Evolutionary conservation across 805 yeast species (phyloP).

Genomic region (Candida khao-thaluensis): DNA sequence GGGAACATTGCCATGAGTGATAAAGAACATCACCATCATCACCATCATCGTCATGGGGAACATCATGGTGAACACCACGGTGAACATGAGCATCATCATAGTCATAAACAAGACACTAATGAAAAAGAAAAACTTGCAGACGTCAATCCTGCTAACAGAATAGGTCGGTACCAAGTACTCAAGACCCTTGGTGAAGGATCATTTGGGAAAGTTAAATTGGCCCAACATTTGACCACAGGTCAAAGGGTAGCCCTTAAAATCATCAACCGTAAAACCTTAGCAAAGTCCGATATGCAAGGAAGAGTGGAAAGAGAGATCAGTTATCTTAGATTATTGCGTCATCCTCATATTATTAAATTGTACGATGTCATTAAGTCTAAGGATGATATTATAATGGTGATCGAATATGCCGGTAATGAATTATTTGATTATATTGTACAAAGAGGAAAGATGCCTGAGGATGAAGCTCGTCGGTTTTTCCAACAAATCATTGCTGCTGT

Average conservation of each 20-base stretch:
- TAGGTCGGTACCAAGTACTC: conserved; percentile 91
- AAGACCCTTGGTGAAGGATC: conserved; percentile 96
- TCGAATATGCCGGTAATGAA: conserved; percentile 96
- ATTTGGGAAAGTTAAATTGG: conserved; percentile 92
- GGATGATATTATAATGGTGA: conserved; percentile 96
- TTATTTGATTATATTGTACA: conserved; percentile 94
- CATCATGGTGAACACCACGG: conserved; percentile 3
- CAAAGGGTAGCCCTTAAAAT: conserved; percentile 91
- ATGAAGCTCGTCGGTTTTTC: conserved; percentile 88
- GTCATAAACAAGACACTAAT: conserved; percentile 1
- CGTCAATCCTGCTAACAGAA: conserved; percentile 45
- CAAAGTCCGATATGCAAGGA: conserved; percentile 96
- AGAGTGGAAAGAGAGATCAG: conserved; percentile 93
- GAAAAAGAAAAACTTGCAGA: conserved; percentile 23
- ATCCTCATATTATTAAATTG: conserved; percentile 93
- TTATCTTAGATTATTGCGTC: conserved; percentile 81
- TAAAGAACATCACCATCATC: conserved; percentile 11
- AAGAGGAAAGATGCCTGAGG: conserved; percentile 87
- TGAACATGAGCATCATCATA: conserved; percentile 7
- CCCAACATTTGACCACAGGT: conserved; percentile 86
- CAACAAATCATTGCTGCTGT: conserved; percentile 97
- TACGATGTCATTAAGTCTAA: conserved; percentile 94
- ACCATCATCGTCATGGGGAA: conserved; percentile 8
- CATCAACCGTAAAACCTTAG: conserved; percentile 86
- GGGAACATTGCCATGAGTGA: conserved; percentile 11